phyloP scores from a whole-genome alignment of 2,329 filamentous ascomycete genomes.

The Aspergillus sojae region DNA sequence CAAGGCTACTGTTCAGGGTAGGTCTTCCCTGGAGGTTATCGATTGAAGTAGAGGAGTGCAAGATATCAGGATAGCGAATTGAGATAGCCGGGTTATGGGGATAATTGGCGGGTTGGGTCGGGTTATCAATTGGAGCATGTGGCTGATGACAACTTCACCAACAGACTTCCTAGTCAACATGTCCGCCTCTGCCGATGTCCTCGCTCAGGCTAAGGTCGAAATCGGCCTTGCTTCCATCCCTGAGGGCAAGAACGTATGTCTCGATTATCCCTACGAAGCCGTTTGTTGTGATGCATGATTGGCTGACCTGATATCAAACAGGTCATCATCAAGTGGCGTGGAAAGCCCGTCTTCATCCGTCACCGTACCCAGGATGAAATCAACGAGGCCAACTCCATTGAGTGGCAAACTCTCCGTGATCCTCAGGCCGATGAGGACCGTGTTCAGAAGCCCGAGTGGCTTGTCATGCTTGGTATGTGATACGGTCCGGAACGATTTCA shows the following conservation, averaged over 20 bases:
- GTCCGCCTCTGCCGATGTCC: constrained; percentile 96
- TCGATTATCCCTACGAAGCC: neutral
- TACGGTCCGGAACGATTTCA: neutral
- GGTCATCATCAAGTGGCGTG: constrained; percentile 99
- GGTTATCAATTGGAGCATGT: neutral
- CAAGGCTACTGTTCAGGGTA: constrained; percentile 98
- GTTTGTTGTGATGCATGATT: neutral
- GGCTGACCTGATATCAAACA: constrained; percentile 39
- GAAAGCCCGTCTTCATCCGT: constrained; percentile 99
- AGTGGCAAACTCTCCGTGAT: constrained; percentile 82
- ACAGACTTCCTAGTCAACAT: constrained; percentile 99
- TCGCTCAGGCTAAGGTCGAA: constrained; percentile 99
- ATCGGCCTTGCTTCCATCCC: constrained; percentile 90
- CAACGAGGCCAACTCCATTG: constrained; percentile 86
- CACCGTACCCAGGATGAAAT: constrained; percentile 95
- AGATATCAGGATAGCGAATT: neutral
- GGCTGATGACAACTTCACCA: constrained; percentile 19
- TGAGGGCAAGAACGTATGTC: constrained; percentile 96
- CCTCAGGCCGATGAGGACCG: constrained; percentile 88
- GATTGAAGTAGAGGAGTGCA: constrained; percentile 8
- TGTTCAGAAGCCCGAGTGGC: constrained; percentile 98
- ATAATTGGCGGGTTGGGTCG: neutral
- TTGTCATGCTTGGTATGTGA: constrained; percentile 88
- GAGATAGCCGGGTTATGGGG: neutral
- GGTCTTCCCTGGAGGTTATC: constrained; percentile 40